Percentiles rank a stretch among this genome's conserved stretches.
Conservation (phyloP, 2,329 filamentous ascomycete genomes). For the Neoscytalidium dimidiatum region DNA sequence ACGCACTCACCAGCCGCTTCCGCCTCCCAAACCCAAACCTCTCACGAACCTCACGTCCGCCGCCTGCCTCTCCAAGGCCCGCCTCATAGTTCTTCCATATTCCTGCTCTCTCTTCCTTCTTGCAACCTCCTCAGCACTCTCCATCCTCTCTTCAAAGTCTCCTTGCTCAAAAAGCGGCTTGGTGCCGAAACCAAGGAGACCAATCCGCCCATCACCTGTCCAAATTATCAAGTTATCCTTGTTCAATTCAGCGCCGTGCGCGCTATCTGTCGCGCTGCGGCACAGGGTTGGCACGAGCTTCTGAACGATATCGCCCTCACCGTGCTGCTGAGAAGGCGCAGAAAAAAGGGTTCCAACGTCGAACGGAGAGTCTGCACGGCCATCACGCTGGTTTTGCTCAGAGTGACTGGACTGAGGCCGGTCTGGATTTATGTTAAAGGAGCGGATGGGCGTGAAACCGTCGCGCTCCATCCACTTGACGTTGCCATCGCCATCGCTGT, state of each 20-base stretch:
- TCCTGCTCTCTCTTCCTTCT: constrained; percentile 58
- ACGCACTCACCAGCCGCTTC: not conserved
- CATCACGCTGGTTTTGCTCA: constrained; percentile 19
- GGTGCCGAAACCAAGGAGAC: constrained; percentile 60
- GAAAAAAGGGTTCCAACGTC: constrained; percentile 59
- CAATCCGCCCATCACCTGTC: constrained; percentile 80
- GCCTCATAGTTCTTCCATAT: constrained; percentile 72
- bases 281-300: constrained; percentile 67
- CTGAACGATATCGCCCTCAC: constrained; percentile 70
- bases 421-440: constrained; percentile 58
- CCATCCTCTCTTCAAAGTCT: constrained; percentile 36
- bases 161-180: constrained; percentile 30
- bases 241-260: constrained; percentile 27
- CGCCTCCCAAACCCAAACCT: constrained; percentile 56
- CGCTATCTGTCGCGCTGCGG: constrained; percentile 29
- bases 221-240: constrained; percentile 75
- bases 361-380: constrained; percentile 41
- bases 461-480: constrained; percentile 92
- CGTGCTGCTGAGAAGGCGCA: constrained; percentile 18
- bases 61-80: constrained; percentile 74
- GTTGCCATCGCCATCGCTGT: constrained; percentile 79
- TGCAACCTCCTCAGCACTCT: constrained; percentile 48
- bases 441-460: constrained; percentile 59
- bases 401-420: constrained; percentile 5
- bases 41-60: constrained; percentile 76